Evolutionary conservation across 1,139 yeast species (phyloP), one percentile per base, ranked within the genome.

Genomic region (Meyerozyma sp.): DNA sequence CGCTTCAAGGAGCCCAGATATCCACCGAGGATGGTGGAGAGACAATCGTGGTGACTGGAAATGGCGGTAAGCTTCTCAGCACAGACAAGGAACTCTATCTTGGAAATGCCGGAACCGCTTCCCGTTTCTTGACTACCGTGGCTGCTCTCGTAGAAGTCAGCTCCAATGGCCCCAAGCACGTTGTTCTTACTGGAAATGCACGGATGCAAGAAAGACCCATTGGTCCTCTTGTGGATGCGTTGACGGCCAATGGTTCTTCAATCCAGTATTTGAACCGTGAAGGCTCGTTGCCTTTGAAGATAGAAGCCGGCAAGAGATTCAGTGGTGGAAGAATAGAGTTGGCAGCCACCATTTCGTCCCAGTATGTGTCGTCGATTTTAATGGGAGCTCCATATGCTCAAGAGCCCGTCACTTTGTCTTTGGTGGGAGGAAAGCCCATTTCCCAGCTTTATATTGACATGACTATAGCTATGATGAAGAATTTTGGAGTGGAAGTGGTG

Each of bases 61-160:
- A 84, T 51, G 96, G 96, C 44, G 98, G 98, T 41, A 65, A 75
- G 30, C 66, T 88, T 49, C 56, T 73, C 39, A 79, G 87, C 3
- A 79, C 86, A 35, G 66, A 70, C 42, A 70, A 73, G 34, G 86
- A 82, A 51, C 72, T 94, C 44, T 93, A 89, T 63, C 76, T 93
- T 49, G 98, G 98, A 46, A 93, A 93, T 61, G 98, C 99, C 1
- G 99, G 99, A 53, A 93, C 99, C 39, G 98, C 98, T 5, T 88
- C 97, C 8, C 79, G 99, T 56, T 94, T 93, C 63, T 75, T 93
- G 57, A 88, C 98, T 3, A 81, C 96, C 1, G 91, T 93, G 32
- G 96, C 96, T 11, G 78, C 96, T 18, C 71, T 93, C 45, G 96
- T 88, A 6, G 66, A 63, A 4, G 45, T 57, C 30, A 68, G 74